Percentiles rank a stretch among this genome's conserved stretches.
phyloP scores from a whole-genome alignment of 2,329 filamentous ascomycete genomes.

The Clonostachys rhizophaga region DNA sequence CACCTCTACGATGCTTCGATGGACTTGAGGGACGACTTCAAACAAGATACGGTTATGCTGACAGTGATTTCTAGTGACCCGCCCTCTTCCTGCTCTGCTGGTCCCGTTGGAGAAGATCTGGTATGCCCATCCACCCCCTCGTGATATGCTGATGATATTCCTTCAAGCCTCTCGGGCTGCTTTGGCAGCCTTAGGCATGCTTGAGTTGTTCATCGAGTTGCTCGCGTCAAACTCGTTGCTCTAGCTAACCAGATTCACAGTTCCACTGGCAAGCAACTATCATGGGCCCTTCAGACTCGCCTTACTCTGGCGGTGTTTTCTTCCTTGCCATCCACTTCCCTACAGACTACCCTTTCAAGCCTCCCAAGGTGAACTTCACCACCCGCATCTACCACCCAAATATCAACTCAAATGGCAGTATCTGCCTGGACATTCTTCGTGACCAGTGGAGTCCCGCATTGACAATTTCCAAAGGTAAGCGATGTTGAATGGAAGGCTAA shows the following conservation, averaged over 20 bases:
- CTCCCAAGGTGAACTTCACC: slow-evolving; percentile 99
- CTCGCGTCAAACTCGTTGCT: background rate
- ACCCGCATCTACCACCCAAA: slow-evolving; percentile 99
- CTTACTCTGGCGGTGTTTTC: slow-evolving; percentile 97
- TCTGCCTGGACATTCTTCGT: slow-evolving; percentile 96
- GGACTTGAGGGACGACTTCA: no score
- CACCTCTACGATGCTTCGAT: no score
- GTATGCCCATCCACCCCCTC: slow-evolving; percentile 53
- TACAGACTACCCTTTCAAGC: slow-evolving; percentile 99
- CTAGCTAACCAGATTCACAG: slow-evolving; percentile 39
- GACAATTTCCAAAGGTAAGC: slow-evolving; percentile 94
- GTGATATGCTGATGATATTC: background rate
- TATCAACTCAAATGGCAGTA: slow-evolving; percentile 99
- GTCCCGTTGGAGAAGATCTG: slow-evolving; percentile 94
- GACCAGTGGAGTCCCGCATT: slow-evolving; percentile 99
- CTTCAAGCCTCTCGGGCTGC: no score
- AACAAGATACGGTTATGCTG: background rate
- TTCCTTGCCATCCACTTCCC: slow-evolving; percentile 99
- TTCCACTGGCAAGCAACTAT: slow-evolving; percentile 99
- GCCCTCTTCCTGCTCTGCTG: slow-evolving; percentile 97
- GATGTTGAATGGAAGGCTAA: background rate
- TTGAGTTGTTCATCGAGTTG: no score
- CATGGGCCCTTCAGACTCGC: slow-evolving; percentile 97
- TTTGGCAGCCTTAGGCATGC: no score
- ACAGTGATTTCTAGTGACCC: slow-evolving; percentile 65